A percentile compares a stretch with the other conserved stretches of the same genome.
These are phyloP conservation scores for Kodamaea alishanica DNA, from an alignment of 1,139 yeast species.

Conservation along the genomic window DNA sequence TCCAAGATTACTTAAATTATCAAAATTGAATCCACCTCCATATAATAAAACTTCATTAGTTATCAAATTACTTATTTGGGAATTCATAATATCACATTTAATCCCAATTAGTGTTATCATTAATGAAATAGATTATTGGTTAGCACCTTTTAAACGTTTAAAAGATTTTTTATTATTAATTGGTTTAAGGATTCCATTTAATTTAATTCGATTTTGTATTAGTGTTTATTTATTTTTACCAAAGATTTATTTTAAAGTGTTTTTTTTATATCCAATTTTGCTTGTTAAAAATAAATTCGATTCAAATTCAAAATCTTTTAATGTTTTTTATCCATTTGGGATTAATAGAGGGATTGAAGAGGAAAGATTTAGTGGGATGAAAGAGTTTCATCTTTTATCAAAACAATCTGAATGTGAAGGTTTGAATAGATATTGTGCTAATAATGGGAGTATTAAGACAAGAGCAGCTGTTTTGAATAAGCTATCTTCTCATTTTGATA, in stretches of 20 bases:
- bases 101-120: constrained; percentile 3
- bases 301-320: constrained; percentile 4
- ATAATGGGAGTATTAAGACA: constrained; percentile 10
- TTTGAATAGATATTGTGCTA: constrained; percentile 6
- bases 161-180: constrained; percentile 12
- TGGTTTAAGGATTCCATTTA: constrained; percentile 17
- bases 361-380: constrained; percentile 8
- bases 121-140: constrained; percentile 4
- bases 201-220: constrained; percentile 14
- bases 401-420: background rate
- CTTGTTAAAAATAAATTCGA: constrained; percentile 5
- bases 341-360: background rate
- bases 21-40: constrained; percentile 1
- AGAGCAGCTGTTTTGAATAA: constrained; percentile 14
- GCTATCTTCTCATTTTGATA: constrained; percentile 14
- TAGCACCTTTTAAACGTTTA: constrained; percentile 9
- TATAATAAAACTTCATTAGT: constrained; percentile 8
- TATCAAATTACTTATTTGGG: constrained; percentile 16
- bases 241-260: constrained; percentile 15
- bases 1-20: constrained; percentile 6
- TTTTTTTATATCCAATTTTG: constrained; percentile 16
- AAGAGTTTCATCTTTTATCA: constrained; percentile 11
- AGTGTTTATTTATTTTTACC: constrained; percentile 20
- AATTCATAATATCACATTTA: constrained; percentile 13
- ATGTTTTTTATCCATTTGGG: constrained; percentile 2